Evolutionary conservation across 2,329 filamentous ascomycete genomes (phyloP).

Genomic region (Clonostachys chloroleuca): DNA sequence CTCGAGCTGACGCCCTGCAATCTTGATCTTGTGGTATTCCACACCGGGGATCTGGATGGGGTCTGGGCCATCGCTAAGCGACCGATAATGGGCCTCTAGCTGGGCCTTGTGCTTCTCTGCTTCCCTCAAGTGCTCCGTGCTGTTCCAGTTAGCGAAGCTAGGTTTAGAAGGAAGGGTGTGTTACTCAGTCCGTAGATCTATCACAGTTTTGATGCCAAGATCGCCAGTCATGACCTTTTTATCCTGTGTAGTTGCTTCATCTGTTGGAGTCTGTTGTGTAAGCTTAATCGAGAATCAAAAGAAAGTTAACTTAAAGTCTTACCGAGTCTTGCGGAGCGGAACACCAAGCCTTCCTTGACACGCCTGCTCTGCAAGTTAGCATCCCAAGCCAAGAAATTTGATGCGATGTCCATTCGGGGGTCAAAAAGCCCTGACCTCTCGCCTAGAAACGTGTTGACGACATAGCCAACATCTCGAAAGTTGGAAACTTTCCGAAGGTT

Average conservation of each 20-base stretch:
- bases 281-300: neutral
- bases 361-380: constrained; percentile 18
- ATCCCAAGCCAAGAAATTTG: neutral
- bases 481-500: constrained; percentile 49
- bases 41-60: constrained; percentile 60
- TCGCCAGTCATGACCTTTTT: constrained; percentile 51
- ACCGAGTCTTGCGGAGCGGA: constrained; percentile 63
- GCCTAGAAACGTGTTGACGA: constrained; percentile 56
- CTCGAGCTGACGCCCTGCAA: constrained; percentile 72
- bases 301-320: constrained; percentile 5
- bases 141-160: neutral
- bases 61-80: no score
- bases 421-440: constrained; percentile 38
- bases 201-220: constrained; percentile 64
- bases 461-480: constrained; percentile 71
- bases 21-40: constrained; percentile 61
- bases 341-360: constrained; percentile 60
- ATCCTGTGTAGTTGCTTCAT: constrained; percentile 68
- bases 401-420: neutral
- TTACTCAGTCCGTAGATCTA: constrained; percentile 77
- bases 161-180: constrained; percentile 3
- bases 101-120: constrained; percentile 54
- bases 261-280: constrained; percentile 23
- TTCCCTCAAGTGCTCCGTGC: constrained; percentile 67
- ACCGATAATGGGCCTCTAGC: constrained; percentile 20